Percentiles rank a stretch among this genome's conserved stretches.
Conservation (phyloP, 768 basidiomycete genomes). For the Neoboletus magnificus region DNA sequence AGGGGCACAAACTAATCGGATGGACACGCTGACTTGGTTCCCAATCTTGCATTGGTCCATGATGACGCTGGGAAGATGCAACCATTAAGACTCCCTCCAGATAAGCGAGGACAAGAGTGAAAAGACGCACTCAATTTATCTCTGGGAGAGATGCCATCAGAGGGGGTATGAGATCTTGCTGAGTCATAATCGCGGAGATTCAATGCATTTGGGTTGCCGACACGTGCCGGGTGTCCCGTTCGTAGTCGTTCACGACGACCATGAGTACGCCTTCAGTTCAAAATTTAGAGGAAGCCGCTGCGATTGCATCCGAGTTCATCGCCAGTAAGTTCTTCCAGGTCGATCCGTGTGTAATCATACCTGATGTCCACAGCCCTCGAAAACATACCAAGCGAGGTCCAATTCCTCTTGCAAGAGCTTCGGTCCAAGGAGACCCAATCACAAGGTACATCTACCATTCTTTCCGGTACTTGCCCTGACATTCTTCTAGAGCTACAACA, state of each 20-base stretch:
- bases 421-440: slow-evolving; percentile 41
- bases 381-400: slow-evolving; percentile 48
- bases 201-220: slow-evolving; percentile 15
- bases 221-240: slow-evolving; percentile 3
- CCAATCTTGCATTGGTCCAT: background rate
- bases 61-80: slow-evolving; percentile 8
- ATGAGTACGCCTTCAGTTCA: slow-evolving; percentile 35
- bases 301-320: slow-evolving; percentile 48
- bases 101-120: background rate
- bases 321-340: slow-evolving; percentile 35
- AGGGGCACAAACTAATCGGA: background rate
- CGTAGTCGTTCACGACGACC: slow-evolving; percentile 2
- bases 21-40: background rate
- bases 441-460: slow-evolving; percentile 33
- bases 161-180: slow-evolving; percentile 1
- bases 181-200: slow-evolving; percentile 24
- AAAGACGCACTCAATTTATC: background rate
- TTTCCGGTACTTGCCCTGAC: background rate
- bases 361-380: slow-evolving; percentile 38
- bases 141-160: background rate
- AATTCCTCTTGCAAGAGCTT: slow-evolving; percentile 47
- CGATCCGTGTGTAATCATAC: background rate
- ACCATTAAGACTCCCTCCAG: background rate
- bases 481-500: slow-evolving; percentile 36
- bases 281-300: slow-evolving; percentile 47